phyloP scores from a whole-genome alignment of 1,284 basidiomycete species.

The Malassezia yamatoensis region DNA sequence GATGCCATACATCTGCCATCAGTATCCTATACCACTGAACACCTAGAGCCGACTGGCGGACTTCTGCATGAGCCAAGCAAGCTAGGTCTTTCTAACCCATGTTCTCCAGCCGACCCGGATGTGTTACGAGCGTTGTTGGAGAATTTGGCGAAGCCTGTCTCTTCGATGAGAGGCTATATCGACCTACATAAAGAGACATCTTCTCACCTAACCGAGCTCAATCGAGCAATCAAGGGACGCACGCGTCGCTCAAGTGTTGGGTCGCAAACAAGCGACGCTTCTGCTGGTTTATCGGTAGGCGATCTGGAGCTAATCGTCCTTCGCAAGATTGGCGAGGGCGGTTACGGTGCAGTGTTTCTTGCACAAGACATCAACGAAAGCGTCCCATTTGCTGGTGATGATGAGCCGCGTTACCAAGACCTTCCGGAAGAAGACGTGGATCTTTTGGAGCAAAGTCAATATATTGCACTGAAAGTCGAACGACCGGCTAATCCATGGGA shows the following conservation, averaged over 20 bases:
- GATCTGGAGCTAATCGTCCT: constrained; percentile 56
- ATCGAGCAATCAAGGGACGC: constrained; percentile 36
- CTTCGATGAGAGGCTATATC: constrained; percentile 56
- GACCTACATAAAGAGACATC: constrained; percentile 57
- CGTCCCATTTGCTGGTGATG: constrained; percentile 15
- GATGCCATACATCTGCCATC: neutral
- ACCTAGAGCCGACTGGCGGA: constrained; percentile 2
- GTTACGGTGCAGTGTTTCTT: constrained; percentile 84
- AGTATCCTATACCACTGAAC: neutral
- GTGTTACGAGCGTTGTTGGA: constrained; percentile 59
- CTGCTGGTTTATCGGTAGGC: constrained; percentile 51
- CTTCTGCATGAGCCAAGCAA: neutral
- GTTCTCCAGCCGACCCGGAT: constrained; percentile 68
- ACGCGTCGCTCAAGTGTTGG: constrained; percentile 39
- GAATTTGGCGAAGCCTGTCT: constrained; percentile 56
- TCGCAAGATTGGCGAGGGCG: constrained; percentile 90
- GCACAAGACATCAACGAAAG: constrained; percentile 52
- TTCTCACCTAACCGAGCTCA: constrained; percentile 57
- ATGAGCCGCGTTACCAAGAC: constrained; percentile 51
- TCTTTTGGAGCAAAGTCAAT: constrained; percentile 54
- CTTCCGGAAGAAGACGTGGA: constrained; percentile 58
- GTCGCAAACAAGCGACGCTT: constrained; percentile 7
- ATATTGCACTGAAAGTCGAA: constrained; percentile 85
- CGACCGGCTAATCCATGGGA: constrained; percentile 85
- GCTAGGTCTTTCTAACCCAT: constrained; percentile 62